These are phyloP conservation scores for Chrysanthemum lavandulifolium DNA, from an alignment of 129 eudicot species.

Conservation along the genomic window DNA sequence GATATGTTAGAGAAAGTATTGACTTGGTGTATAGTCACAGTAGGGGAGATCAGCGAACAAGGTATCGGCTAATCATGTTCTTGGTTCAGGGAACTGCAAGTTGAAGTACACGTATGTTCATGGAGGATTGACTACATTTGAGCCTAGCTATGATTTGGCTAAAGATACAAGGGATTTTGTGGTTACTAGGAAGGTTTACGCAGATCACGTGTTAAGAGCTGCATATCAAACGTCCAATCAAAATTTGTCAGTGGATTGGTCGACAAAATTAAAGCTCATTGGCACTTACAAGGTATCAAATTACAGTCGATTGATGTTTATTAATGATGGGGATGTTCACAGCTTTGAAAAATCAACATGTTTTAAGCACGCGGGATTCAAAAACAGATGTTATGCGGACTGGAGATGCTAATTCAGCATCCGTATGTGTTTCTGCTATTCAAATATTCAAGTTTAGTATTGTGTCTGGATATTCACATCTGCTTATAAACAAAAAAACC, in stretches of 20 bases:
- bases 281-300: constrained; percentile 78
- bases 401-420: not conserved
- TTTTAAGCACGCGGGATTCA: not conserved
- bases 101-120: constrained; percentile 73
- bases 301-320: not conserved
- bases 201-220: constrained; percentile 63
- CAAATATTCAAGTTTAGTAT: no score
- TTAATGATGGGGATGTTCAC: not conserved
- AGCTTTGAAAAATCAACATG: not conserved
- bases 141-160: constrained; percentile 74
- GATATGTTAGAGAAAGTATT: no score
- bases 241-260: constrained; percentile 75
- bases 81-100: constrained; percentile 69
- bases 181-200: constrained; percentile 59
- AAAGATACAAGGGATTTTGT: constrained; percentile 86
- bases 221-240: constrained; percentile 67
- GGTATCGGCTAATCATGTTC: constrained; percentile 69
- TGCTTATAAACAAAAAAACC: no score
- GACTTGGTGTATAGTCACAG: constrained; percentile 70
- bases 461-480: no score
- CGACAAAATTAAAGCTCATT: constrained; percentile 51
- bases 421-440: not conserved
- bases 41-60: constrained; percentile 64
- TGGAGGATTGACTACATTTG: constrained; percentile 73
- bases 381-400: constrained; percentile 4